Evolutionary conservation across 225 moss, liverwort and hornwort species (phyloP), one percentile per base, ranked within the genome.

Genomic region (Bryum argenteum): DNA sequence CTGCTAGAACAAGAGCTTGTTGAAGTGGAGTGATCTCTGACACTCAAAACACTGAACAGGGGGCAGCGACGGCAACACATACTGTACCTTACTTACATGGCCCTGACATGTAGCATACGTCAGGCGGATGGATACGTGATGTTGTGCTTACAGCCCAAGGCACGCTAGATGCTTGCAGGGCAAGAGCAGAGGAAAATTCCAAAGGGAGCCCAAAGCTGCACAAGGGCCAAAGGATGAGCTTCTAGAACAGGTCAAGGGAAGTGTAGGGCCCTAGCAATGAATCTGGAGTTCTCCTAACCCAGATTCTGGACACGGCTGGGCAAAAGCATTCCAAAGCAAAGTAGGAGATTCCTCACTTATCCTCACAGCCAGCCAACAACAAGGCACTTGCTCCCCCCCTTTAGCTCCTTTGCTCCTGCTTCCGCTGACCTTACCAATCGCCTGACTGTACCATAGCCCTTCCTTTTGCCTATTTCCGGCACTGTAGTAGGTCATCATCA

Each of bases 191-290:
- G 63, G 76, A 57, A 63, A 63, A 16, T 70, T 56, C 55, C 0
- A 8, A 39, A 15, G 17, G 12, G 14, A 26, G 6, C n/a, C 26
- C 14, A 54, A 20, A 41, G 22, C 42, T 6, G 9, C n/a, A 13
- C 67, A 43, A 33, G 16, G 43, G 69, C 37, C 22, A 60, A 63
- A 9, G 26, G 58, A 77, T 71, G 71, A 50, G 51, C 65, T 77
- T 65, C 58, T 59, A 71, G 71, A 77, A 77, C 51, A 43, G 52
- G 71, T 77, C 71, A 71, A 66, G 26, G 11, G 2, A 45, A 9
- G 43, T 38, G 38, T 60, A 18, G n/a, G 44, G 18, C 5, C 1
- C 22, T 11, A 18, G n/a, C 19, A 20, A 26, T 58, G 65, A 77
- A 77, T 65, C 58, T 58, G 17, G 33, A 33, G 33, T 33, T 33